Evolutionary conservation across 805 yeast species (phyloP).

Genomic region (Candida silvicultrix): DNA sequence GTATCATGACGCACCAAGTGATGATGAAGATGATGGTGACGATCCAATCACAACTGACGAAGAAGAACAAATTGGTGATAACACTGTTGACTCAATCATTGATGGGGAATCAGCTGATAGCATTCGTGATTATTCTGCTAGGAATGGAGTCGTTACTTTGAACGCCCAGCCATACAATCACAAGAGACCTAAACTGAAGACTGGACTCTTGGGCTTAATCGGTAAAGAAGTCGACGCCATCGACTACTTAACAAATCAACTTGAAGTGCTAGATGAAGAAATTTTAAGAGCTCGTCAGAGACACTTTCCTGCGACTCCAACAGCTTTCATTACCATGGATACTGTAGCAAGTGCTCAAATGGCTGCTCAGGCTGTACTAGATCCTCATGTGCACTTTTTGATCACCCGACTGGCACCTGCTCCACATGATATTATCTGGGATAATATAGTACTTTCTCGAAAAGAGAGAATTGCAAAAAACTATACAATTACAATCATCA

Average conservation of each 20-base stretch:
- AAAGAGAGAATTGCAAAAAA: constrained; percentile 61
- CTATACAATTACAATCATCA: constrained; percentile 57
- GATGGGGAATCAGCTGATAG: constrained; percentile 15
- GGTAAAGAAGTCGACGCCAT: constrained; percentile 80
- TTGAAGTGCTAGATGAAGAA: constrained; percentile 64
- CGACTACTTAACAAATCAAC: constrained; percentile 61
- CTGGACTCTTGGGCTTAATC: constrained; percentile 54
- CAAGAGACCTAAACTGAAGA: constrained; percentile 56
- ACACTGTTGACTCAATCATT: not conserved
- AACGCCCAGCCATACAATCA: constrained; percentile 19
- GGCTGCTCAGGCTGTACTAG: constrained; percentile 92
- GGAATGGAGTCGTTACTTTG: constrained; percentile 14
- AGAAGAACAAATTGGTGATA: not conserved
- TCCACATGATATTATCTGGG: constrained; percentile 94
- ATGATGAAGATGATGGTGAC: constrained; percentile 7
- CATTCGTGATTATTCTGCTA: constrained; percentile 14
- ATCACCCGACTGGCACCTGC: constrained; percentile 90
- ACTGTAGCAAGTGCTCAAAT: constrained; percentile 93
- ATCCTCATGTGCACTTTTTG: constrained; percentile 79
- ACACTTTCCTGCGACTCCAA: constrained; percentile 77
- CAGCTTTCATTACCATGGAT: constrained; percentile 93
- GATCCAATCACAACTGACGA: constrained; percentile 4
- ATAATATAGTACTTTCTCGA: constrained; percentile 75
- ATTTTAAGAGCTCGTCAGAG: constrained; percentile 58
- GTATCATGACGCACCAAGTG: constrained; percentile 7